Base-by-base conservation (phyloP, 768 basidiomycete genomes). In the Trametes coccinea region DNA sequence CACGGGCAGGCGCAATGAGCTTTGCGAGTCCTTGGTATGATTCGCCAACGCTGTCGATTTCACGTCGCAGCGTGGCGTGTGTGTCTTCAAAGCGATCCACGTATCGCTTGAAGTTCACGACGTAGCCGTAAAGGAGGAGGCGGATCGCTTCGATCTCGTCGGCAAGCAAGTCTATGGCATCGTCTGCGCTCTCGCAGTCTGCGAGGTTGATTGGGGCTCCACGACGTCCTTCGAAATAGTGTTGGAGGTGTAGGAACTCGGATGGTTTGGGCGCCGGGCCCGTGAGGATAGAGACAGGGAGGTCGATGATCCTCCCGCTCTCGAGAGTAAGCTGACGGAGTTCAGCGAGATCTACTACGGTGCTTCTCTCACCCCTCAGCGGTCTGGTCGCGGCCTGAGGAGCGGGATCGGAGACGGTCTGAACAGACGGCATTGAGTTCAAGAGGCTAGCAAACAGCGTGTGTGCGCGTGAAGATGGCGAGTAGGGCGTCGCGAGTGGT, bases 121-220 rank as follows among this genome's bases (percentile, higher is more conserved):
- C 55, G 46, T 64, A 64, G n/a, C 63, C 59, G 44, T 59, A 33
- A 30, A 60, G 49, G 13, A 65, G 41, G 39, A 46, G 51, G 13
- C 57, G 51, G n/a, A 59, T 59, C 8, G 53, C 58, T 31, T 62
- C 62, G 7, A 66, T 31, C 49, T 66, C 65, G 40, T 56, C 41
- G 10, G 59, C 59, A 3, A 66, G 58, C 2, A 50, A 13, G 55
- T 63, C 59, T 44, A 62, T 51, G 5, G 58, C 56, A 22, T 60
- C 59, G 53, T 66, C 61, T 2, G 62, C 56, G 33, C 33, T 66
- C 40, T 45, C 43, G 49, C 46, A 60, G 16, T 34, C 11, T 5
- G 53, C 22, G 46, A 57, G 44, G 39, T 63, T 55, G 37, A 43
- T 13, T 44, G 43, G 30, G 4, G 43, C 27, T 0, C 44, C 53